phyloP scores from a whole-genome alignment of 176 grass and related monocot genomes.

The sorghum (Sorghum bicolor) region DNA sequence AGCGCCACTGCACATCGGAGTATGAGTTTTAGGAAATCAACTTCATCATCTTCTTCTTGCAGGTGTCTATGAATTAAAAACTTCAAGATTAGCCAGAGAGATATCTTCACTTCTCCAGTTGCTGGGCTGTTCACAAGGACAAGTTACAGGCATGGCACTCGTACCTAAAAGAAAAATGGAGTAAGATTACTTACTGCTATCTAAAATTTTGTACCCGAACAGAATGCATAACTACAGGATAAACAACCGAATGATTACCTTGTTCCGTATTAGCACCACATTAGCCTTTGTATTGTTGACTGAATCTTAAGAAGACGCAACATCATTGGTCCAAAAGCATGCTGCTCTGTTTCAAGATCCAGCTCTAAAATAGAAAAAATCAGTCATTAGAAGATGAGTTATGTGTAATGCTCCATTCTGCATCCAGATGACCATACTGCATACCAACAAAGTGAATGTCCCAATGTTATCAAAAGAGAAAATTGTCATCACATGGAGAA shows the following conservation, averaged over 20 bases:
- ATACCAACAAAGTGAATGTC: too few species aligned
- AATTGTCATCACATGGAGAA: not conserved
- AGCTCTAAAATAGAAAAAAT: not conserved
- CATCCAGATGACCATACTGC: too few species aligned
- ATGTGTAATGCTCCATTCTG: not conserved
- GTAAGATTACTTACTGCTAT: too few species aligned
- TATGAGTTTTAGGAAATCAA: not conserved
- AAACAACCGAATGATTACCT: not conserved
- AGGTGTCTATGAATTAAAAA: not conserved
- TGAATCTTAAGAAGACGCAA: not conserved
- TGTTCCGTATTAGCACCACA: not conserved
- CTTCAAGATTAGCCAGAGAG: not conserved
- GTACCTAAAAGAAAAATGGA: not conserved
- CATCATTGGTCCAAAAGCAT: not conserved
- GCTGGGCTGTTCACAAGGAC: not conserved
- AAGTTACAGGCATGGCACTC: not conserved
- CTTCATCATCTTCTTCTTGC: not conserved
- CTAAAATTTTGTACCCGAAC: not conserved
- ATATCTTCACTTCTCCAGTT: not conserved
- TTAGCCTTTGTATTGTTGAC: not conserved
- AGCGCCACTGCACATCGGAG: not conserved
- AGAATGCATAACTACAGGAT: not conserved
- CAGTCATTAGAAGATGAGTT: not conserved
- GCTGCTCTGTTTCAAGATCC: not conserved
- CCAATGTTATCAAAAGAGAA: too few species aligned